phyloP scores from a whole-genome alignment of 768 basidiomycete species.

The Termitomyces sp. region DNA sequence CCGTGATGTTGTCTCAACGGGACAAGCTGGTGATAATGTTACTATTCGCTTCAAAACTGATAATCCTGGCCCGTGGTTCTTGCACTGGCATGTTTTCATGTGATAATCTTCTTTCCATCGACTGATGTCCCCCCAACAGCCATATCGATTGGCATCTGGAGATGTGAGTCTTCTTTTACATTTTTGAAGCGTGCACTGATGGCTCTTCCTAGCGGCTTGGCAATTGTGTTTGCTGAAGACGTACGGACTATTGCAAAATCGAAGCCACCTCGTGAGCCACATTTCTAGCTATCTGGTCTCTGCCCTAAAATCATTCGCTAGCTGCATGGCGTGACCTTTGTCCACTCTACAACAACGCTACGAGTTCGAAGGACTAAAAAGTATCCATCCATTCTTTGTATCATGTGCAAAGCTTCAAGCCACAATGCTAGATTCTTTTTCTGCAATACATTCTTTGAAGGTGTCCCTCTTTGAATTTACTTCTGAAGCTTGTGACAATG shows the following conservation, averaged over 20 bases:
- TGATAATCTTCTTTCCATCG: too few species aligned
- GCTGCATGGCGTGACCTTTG: not conserved
- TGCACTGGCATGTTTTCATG: not conserved
- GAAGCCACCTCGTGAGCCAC: not conserved
- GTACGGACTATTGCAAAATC: not conserved
- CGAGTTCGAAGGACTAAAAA: not conserved
- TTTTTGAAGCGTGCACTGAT: not conserved
- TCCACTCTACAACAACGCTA: not conserved
- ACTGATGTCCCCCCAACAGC: not conserved
- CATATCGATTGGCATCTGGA: conserved; percentile 6
- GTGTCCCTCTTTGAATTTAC: too few species aligned
- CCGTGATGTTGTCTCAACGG: not conserved
- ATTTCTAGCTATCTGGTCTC: too few species aligned
- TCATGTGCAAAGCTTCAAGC: too few species aligned
- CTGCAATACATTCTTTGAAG: too few species aligned
- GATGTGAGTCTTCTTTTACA: not conserved
- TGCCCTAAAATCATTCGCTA: not conserved
- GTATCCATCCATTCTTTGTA: too few species aligned
- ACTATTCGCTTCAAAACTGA: too few species aligned
- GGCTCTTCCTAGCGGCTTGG: conserved; percentile 15
- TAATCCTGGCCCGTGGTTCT: too few species aligned
- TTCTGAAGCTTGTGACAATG: too few species aligned
- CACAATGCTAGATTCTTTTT: too few species aligned
- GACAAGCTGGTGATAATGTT: too few species aligned
- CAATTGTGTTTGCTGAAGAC: conserved; percentile 29